Conservation (phyloP, 108 stramenopile genomes). For the Pseudonitzschia multiseries region DNA sequence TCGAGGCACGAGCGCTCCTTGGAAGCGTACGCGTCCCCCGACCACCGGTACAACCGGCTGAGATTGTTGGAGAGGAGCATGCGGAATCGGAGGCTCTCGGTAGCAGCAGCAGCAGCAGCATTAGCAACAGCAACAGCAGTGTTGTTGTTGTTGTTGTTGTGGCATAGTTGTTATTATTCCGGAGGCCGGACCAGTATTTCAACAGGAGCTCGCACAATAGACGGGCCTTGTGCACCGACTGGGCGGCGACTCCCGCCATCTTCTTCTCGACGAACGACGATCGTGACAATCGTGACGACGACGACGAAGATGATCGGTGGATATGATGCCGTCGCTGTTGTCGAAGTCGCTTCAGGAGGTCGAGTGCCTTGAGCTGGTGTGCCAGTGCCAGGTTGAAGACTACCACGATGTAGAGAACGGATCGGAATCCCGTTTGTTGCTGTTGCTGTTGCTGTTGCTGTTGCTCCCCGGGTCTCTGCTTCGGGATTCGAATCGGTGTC, state of each 20-base stretch:
- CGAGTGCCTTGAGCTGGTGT: slow-evolving; percentile 15
- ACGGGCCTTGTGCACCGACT: not conserved
- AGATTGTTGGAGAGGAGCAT: slow-evolving; percentile 1
- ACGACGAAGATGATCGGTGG: not conserved
- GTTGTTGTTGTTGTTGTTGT: not conserved
- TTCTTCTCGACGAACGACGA: no score
- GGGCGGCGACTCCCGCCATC: not conserved
- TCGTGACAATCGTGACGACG: no score
- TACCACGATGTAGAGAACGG: slow-evolving; percentile 3
- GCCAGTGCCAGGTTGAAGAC: slow-evolving; percentile 31
- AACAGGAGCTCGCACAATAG: not conserved
- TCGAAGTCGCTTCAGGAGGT: no score
- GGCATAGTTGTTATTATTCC: not conserved
- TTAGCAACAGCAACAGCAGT: no score
- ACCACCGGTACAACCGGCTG: not conserved
- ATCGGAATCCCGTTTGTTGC: not conserved
- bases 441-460: no score
- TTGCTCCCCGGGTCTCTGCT: not conserved
- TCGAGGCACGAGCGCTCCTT: not conserved
- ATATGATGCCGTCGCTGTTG: not conserved
- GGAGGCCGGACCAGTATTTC: not conserved
- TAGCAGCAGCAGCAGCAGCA: no score
- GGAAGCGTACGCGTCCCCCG: not conserved
- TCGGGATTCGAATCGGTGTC: not conserved
- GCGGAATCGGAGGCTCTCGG: not conserved